Evolutionary conservation across 352 stramenopile species (phyloP).

Genomic region (Phytophthora megakarya): DNA sequence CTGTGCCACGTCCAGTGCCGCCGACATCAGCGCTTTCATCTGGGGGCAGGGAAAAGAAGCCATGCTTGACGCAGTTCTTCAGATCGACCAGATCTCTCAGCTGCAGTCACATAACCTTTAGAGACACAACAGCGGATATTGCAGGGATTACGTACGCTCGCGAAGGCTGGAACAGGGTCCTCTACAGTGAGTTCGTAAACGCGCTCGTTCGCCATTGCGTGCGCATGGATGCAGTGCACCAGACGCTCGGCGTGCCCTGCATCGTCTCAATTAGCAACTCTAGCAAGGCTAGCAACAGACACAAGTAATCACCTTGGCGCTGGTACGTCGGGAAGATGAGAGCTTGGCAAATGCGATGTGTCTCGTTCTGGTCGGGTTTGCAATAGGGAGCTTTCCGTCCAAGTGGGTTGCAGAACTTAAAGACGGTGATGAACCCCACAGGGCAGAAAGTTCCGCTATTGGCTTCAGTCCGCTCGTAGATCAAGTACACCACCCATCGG

Average conservation of each 20-base stretch:
- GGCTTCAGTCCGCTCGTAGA: slow-evolving; percentile 55
- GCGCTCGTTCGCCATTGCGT: slow-evolving; percentile 50
- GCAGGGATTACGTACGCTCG: slow-evolving; percentile 43
- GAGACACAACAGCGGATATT: background rate
- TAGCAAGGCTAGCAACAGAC: background rate
- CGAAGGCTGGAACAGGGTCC: slow-evolving; percentile 81
- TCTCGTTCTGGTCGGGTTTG: slow-evolving; percentile 56
- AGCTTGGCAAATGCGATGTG: slow-evolving; percentile 83
- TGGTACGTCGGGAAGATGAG: slow-evolving; percentile 81
- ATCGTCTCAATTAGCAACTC: slow-evolving; percentile 4
- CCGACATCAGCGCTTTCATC: slow-evolving; percentile 17
- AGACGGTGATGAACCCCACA: slow-evolving; percentile 80
- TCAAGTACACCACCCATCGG: slow-evolving; percentile 80
- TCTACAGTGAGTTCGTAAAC: slow-evolving; percentile 88
- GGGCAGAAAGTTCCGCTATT: slow-evolving; percentile 33
- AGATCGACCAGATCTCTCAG: slow-evolving; percentile 75
- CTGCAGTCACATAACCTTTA: slow-evolving; percentile 33
- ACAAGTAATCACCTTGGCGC: slow-evolving; percentile 58
- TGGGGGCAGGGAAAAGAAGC: slow-evolving; percentile 64
- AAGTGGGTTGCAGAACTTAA: slow-evolving; percentile 83
- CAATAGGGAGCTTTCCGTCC: slow-evolving; percentile 52
- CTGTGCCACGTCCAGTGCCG: slow-evolving; percentile 45
- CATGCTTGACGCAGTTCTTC: slow-evolving; percentile 59
- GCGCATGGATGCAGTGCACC: slow-evolving; percentile 65
- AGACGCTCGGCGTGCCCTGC: slow-evolving; percentile 76